Base-by-base conservation (phyloP, 306 rosid genomes). In the Inga leiocalycina region DNA sequence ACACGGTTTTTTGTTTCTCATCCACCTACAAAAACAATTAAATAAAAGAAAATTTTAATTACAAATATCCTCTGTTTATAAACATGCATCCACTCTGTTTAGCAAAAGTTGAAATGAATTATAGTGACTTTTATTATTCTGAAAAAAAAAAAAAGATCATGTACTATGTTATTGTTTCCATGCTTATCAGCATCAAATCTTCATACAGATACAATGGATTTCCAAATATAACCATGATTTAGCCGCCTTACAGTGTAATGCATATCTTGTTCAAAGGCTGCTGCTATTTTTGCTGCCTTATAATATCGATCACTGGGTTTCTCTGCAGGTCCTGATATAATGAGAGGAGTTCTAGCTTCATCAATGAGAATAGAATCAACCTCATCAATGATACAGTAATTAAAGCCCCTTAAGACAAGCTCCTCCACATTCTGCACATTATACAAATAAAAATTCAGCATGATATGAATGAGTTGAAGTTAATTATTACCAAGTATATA, bases 281-380 rank as follows among this genome's bases (percentile, higher is more conserved):
- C 80, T 74, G 98, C 99, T 78, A 95, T 91, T 85, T 95, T 95
- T 85, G 99, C 99, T 65, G 99, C 98, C 88, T 92, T 93, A 80
- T 90, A 90, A 87, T 95, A 96, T 24, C 86, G 89, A 82, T 93
- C 97, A 66, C 99, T 92, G 30, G 99, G 99, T 85, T 90, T 93
- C 82, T 96, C 99, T 24, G 99, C 98, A 71, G 96, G 96, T 77
- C 99, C 97, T 80, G 99, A 96, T 87, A 96, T 94, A 76, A 96
- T 96, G 80, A 94, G 99, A 78, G 99, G 98, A 17, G 98, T 96
- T 88, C 99, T 94, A 69, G 99, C 99, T 89, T 96, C 99, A 74
- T 96, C 99, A 71, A 96, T 89, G 75, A 96, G 99, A 90, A 96
- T 96, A 27, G 99, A 96, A 90, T 96, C 99, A 77, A 96, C 98